phyloP scores from a whole-genome alignment of 163 green algal genomes.

The Trebouxia gelatinosa region DNA sequence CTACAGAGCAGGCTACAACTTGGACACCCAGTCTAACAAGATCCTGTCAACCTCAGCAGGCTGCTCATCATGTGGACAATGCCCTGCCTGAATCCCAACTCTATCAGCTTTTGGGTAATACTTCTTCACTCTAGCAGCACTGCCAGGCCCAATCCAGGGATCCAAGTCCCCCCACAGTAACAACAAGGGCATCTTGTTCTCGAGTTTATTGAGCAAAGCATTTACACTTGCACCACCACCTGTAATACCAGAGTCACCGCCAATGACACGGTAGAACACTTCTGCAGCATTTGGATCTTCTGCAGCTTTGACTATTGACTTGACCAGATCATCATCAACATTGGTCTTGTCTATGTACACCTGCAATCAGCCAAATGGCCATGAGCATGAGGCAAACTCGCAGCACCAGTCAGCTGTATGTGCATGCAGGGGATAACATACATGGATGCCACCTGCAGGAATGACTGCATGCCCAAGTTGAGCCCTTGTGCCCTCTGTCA shows the following conservation, averaged over 20 bases:
- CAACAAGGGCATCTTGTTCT: slow-evolving; percentile 47
- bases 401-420: too few relatives aligned
- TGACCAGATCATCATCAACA: slow-evolving; percentile 67
- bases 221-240: slow-evolving; percentile 47
- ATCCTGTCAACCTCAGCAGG: slow-evolving; percentile 43
- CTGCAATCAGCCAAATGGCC: slow-evolving; percentile 14
- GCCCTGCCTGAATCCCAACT: slow-evolving; percentile 60
- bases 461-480: too few relatives aligned
- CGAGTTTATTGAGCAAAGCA: slow-evolving; percentile 41
- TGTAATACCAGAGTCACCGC: slow-evolving; percentile 44
- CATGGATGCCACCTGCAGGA: too few relatives aligned
- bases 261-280: slow-evolving; percentile 78
- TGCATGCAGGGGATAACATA: too few relatives aligned
- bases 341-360: slow-evolving; percentile 52
- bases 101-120: slow-evolving; percentile 67
- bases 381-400: too few relatives aligned
- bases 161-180: slow-evolving; percentile 68
- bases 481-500: too few relatives aligned
- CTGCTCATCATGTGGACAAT: slow-evolving; percentile 77
- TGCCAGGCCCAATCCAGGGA: slow-evolving; percentile 64
- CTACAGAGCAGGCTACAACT: too few relatives aligned
- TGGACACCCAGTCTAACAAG: slow-evolving; percentile 43
- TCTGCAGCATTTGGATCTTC: slow-evolving; percentile 68
- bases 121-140: slow-evolving; percentile 61
- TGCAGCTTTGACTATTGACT: slow-evolving; percentile 62